Evolutionary conservation across 2,329 filamentous ascomycete genomes (phyloP).

Genomic region (Cercospora canescens): DNA sequence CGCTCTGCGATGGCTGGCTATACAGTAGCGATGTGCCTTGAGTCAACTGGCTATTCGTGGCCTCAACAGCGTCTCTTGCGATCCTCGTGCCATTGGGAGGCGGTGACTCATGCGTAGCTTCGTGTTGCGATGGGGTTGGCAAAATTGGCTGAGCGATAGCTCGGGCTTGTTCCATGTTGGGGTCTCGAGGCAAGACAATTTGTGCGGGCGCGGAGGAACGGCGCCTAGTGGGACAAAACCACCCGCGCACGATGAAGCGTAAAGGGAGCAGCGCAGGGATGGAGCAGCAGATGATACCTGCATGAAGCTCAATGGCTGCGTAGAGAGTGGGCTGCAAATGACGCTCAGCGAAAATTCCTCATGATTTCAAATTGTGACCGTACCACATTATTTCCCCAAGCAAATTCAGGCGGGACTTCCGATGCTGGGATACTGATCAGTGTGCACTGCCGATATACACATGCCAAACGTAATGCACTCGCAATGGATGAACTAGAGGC

Average conservation of each 20-base stretch:
- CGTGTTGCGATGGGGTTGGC: constrained; percentile 3
- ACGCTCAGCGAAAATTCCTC: neutral
- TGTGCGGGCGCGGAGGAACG: neutral
- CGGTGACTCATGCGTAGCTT: neutral
- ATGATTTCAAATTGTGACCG: neutral
- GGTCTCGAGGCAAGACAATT: neutral
- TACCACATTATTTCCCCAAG: neutral
- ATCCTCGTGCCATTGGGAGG: neutral
- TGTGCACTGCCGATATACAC: neutral
- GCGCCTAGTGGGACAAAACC: neutral
- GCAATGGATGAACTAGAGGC: neutral
- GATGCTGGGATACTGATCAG: neutral
- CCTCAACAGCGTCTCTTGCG: neutral
- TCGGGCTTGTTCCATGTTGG: neutral
- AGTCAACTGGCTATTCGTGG: neutral
- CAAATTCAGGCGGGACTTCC: constrained; percentile 9
- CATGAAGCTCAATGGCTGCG: constrained; percentile 1
- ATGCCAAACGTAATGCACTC: neutral
- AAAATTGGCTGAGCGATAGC: neutral
- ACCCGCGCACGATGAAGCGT: constrained; percentile 7
- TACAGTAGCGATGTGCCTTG: neutral
- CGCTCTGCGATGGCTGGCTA: neutral
- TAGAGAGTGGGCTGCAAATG: constrained; percentile 3
- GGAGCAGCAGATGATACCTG: constrained; percentile 10
- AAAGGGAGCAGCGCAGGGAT: constrained; percentile 8